Evolutionary conservation across 2,329 filamentous ascomycete genomes (phyloP), one percentile per base, ranked within the genome.

Genomic region (Paramyrothecium roridum): DNA sequence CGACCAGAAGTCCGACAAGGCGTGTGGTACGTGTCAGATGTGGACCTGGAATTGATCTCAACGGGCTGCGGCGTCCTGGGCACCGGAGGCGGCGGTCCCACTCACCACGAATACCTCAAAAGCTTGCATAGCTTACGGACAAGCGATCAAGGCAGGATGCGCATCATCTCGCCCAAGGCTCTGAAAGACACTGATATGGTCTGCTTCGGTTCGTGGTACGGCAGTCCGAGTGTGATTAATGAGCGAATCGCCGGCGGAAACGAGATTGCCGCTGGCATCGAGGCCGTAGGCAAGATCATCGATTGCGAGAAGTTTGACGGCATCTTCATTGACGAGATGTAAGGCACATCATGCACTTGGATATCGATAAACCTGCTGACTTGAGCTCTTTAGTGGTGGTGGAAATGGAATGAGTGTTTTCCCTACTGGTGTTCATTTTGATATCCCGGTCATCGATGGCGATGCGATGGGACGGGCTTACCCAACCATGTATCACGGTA

Each of bases 171-270:
- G 0, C 70, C 74, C 0, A 66, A 66, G 6, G 61, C 65, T 0
- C 59, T 79, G 0, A 62, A 66, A 4, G 75, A 78, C 30, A 63
- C 69, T 12, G 75, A 73, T 10, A 61, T 68, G 2, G 67, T 76
- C 3, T 74, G 74, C 46, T 74, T 76, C 43, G 75, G 75, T 0
- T 75, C 74, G 0, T 77, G 76, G 67, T 78, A 78, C 47, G 76
- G 76, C 3, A 74, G 73, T 34, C 74, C 74, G 0, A 75, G 70
- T 20, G 73, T 75, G 11, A 71, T 72, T 45, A 72, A 71, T 34
- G 73, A 76, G 60, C 65, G 70, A 0, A 64, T 75, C 1, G 65
- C 67, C 1, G 64, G 64, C 1, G 74, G 73, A 3, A 70, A 61
- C 17, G 73, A 75, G 57, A 73, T 75, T 21, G 61, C 67, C 20